Conservation (phyloP, 1,139 yeast species). For the Nakaseomyces sp. region DNA sequence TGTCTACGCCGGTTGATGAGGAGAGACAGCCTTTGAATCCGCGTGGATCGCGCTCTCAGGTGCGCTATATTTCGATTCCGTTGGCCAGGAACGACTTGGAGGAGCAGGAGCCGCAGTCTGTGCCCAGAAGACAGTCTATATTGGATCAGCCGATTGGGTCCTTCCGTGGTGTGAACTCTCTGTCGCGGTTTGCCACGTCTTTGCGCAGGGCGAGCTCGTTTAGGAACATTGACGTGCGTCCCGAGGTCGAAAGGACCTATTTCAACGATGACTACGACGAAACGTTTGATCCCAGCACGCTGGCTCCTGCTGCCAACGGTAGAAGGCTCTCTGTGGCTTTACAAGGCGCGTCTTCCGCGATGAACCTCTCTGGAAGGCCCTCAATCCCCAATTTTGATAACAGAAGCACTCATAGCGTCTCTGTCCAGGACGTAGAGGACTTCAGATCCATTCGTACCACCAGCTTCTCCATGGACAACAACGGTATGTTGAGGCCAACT, state of each 20-base stretch:
- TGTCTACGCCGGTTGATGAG: conserved; percentile 2
- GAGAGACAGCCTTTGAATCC: conserved; percentile 6
- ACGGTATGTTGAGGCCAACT: conserved; percentile 17
- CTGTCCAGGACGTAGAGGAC: conserved; percentile 18
- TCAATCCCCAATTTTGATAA: conserved; percentile 20
- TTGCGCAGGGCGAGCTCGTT: conserved; percentile 70
- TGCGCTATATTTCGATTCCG: conserved; percentile 32
- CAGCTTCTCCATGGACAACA: conserved; percentile 22
- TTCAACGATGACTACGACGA: conserved; percentile 49
- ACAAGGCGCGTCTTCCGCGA: conserved; percentile 9
- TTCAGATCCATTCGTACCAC: conserved; percentile 28
- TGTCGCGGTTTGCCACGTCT: conserved; percentile 72
- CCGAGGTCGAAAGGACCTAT: conserved; percentile 38
- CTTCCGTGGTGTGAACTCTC: conserved; percentile 54
- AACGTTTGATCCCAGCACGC: conserved; percentile 60
- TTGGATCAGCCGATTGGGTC: conserved; percentile 34
- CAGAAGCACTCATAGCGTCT: conserved; percentile 14
- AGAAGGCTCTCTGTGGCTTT: conserved; percentile 52
- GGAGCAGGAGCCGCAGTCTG: conserved; percentile 7
- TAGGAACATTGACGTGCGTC: conserved; percentile 42
- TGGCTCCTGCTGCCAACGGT: conserved; percentile 59
- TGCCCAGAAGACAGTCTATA: conserved; percentile 27
- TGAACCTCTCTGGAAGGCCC: conserved; percentile 21
- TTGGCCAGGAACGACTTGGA: conserved; percentile 16
- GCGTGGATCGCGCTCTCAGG: conserved; percentile 11